Evolutionary conservation across 164 flowering plant genomes (phyloP), one percentile per base, ranked within the genome.

Genomic region (Sextonia rubra): DNA sequence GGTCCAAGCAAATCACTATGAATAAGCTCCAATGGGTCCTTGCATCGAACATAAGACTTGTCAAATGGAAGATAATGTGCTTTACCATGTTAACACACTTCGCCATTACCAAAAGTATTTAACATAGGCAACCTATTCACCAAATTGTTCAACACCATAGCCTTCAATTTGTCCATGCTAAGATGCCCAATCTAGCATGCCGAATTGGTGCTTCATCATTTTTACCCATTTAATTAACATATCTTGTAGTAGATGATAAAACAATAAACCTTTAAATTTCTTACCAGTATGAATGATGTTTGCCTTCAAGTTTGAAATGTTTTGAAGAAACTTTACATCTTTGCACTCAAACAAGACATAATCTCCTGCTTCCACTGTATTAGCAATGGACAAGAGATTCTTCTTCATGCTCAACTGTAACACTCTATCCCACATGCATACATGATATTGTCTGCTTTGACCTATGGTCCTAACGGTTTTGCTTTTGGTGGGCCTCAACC

Each of bases 221-320:
- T n/a, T n/a, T n/a, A n/a, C n/a, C n/a, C n/a, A n/a, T n/a, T n/a
- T n/a, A n/a, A n/a, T n/a, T n/a, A n/a, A n/a, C n/a, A n/a, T n/a
- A n/a, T n/a, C n/a, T n/a, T n/a, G 22, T 60, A 60, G 64, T 60
- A 18, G 76, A 70, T 61, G 73, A 75, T 58, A 74, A 75, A 64
- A 75, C 37, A 62, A 24, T 63, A 63, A 64, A 68, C 47, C 52
- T 37, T 47, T 69, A 62, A 66, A 44, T 70, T 37, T 63, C 52
- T 30, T 68, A 68, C 49, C 73, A 9, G 63, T 62, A n/a, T 62
- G 29, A 25, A 75, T 32, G 37, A 64, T 47, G 27, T 74, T 60
- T 26, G 69, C 77, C 48, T 25, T 23, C 12, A 70, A 5, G 37
- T 20, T 64, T 24, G 49, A 25, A 25, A 70, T 49, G 30, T 62